phyloP scores from a whole-genome alignment of 2,329 filamentous ascomycete species.

The Neopestalotiopsis sp. region DNA sequence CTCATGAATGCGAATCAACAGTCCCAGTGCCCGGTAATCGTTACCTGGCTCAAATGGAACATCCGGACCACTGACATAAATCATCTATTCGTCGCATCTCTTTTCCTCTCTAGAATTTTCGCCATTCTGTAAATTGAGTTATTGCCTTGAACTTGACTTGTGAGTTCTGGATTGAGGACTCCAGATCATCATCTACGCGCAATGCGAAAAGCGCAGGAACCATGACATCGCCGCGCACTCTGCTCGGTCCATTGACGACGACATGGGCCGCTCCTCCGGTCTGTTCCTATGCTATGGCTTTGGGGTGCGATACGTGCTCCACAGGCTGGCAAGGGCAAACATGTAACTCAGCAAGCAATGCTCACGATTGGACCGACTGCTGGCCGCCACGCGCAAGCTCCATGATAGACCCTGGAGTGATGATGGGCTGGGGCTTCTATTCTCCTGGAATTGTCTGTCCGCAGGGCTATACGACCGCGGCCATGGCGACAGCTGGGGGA shows the following conservation, averaged over 20 bases:
- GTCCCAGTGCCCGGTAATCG: too few relatives aligned
- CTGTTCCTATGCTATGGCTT: conserved; percentile 25
- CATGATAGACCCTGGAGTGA: conserved; percentile 20
- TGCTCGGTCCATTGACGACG: conserved; percentile 28
- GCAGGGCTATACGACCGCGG: conserved; percentile 25
- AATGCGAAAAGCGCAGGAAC: neutral
- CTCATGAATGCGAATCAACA: neutral
- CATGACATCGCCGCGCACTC: conserved; percentile 17
- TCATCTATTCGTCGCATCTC: neutral
- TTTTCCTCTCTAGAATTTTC: neutral
- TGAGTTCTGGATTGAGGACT: neutral
- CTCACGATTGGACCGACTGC: conserved; percentile 25
- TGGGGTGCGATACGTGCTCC: conserved; percentile 23
- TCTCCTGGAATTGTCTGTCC: conserved; percentile 27
- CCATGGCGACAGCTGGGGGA: conserved; percentile 21
- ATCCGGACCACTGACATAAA: too few relatives aligned
- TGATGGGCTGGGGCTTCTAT: conserved; percentile 28
- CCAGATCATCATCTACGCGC: neutral
- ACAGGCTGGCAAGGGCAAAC: conserved; percentile 26
- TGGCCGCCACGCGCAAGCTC: conserved; percentile 25
- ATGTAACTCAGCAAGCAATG: conserved; percentile 21
- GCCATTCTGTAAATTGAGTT: neutral
- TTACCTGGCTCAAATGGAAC: too few relatives aligned
- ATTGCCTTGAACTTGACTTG: too few relatives aligned
- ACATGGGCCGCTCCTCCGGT: conserved; percentile 24